These are phyloP conservation scores for Asterella californica DNA, from an alignment of 225 moss, liverwort and hornwort genomes.

Conservation along the genomic window DNA sequence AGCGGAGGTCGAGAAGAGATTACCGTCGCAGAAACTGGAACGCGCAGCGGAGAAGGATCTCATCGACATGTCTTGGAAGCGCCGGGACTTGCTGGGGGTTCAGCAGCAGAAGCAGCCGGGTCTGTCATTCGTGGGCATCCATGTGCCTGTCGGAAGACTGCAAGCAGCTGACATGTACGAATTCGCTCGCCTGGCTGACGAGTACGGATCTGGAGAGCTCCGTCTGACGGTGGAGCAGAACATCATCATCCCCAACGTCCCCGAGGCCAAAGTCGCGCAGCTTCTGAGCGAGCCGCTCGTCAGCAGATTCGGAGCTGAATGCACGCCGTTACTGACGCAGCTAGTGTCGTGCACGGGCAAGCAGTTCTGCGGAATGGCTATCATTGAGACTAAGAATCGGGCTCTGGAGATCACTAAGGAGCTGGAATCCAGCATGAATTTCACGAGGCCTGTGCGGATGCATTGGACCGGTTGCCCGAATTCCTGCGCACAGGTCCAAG, in stretches of 20 bases:
- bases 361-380: constrained; percentile 87
- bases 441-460: constrained; percentile 63
- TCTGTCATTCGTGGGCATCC: constrained; percentile 69
- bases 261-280: constrained; percentile 43
- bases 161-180: constrained; percentile 91
- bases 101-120: constrained; percentile 77
- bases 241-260: constrained; percentile 73
- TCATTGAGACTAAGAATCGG: constrained; percentile 75
- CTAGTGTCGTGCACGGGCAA: constrained; percentile 87
- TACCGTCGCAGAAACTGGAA: constrained; percentile 37
- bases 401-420: constrained; percentile 61
- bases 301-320: constrained; percentile 45
- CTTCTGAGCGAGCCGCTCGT: constrained; percentile 69
- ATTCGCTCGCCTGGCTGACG: constrained; percentile 81
- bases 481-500: constrained; percentile 82
- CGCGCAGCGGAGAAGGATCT: constrained; percentile 58
- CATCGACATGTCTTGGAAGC: constrained; percentile 70
- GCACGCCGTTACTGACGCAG: constrained; percentile 66
- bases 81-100: constrained; percentile 71
- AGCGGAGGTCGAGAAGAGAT: constrained; percentile 66
- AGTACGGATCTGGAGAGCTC: constrained; percentile 80
- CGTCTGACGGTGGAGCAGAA: constrained; percentile 68
- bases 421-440: constrained; percentile 77
- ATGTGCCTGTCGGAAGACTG: constrained; percentile 94
- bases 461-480: constrained; percentile 98